These are phyloP conservation scores for Hemileccinum rubropunctum DNA, from an alignment of 768 basidiomycete species.

Conservation along the genomic window DNA sequence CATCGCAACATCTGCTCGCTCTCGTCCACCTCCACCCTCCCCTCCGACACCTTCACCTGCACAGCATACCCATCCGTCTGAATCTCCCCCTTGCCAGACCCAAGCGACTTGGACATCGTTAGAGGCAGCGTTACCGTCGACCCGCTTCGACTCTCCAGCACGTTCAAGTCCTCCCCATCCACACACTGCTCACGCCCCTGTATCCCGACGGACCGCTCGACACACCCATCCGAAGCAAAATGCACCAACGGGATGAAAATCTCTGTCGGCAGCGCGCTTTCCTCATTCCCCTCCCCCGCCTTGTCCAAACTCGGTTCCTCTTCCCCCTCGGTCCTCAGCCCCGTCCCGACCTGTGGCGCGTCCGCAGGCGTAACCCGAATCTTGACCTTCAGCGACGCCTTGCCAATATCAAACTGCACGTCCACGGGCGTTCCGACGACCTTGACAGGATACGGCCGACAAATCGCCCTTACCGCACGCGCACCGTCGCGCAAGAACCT, in stretches of 20 bases:
- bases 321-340: not conserved
- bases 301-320: not conserved
- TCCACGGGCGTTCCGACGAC: slow-evolving; percentile 65
- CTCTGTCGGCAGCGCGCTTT: slow-evolving; percentile 65
- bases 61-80: slow-evolving; percentile 35
- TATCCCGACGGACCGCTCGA: slow-evolving; percentile 17
- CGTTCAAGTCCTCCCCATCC: not conserved
- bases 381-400: slow-evolving; percentile 66
- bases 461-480: slow-evolving; percentile 80
- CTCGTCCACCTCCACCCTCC: slow-evolving; percentile 46
- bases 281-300: slow-evolving; percentile 15
- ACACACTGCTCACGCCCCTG: not conserved
- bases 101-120: not conserved
- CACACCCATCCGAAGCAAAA: slow-evolving; percentile 53
- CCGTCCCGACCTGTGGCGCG: slow-evolving; percentile 19
- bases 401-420: slow-evolving; percentile 73
- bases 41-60: slow-evolving; percentile 44
- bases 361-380: slow-evolving; percentile 66
- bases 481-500: slow-evolving; percentile 84
- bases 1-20: slow-evolving; percentile 51
- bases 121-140: slow-evolving; percentile 18
- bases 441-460: slow-evolving; percentile 76
- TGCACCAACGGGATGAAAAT: slow-evolving; percentile 90
- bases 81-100: slow-evolving; percentile 3
- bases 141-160: not conserved